Evolutionary conservation across 2,329 filamentous ascomycete species (phyloP).

Genomic region (Clarireedia sp.): DNA sequence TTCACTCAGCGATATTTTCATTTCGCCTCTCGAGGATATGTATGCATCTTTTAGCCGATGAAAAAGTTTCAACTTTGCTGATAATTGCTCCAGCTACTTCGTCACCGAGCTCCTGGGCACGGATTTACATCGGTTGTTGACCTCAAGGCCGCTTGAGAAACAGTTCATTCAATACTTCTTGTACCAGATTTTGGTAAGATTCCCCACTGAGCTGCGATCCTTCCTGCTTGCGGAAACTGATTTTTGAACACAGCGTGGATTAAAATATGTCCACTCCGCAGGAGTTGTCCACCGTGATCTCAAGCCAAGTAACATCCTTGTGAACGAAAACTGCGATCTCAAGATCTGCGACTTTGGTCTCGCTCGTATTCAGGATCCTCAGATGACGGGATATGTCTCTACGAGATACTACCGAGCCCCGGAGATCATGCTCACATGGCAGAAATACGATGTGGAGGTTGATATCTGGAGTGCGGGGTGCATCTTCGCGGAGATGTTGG

Average conservation of each 20-base stretch:
- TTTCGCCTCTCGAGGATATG: conserved; percentile 98
- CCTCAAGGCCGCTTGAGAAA: conserved; percentile 92
- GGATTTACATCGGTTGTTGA: conserved; percentile 90
- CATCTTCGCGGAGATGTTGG: conserved; percentile 98
- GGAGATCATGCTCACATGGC: conserved; percentile 99
- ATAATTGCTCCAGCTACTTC: conserved; percentile 64
- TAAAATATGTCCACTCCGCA: conserved; percentile 99
- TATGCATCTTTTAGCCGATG: conserved; percentile 35
- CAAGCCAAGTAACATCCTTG: conserved; percentile 97
- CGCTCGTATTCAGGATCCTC: conserved; percentile 94
- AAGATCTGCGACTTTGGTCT: conserved; percentile 99
- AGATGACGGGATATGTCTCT: conserved; percentile 99
- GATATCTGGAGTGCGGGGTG: conserved; percentile 99
- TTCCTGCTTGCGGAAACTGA: conserved; percentile 11
- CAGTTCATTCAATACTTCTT: conserved; percentile 99
- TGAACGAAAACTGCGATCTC: conserved; percentile 98
- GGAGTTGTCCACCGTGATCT: conserved; percentile 96
- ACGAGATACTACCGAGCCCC: conserved; percentile 97
- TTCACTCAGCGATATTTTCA: conserved; percentile 98
- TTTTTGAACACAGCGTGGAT: conserved; percentile 58
- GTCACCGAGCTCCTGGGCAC: conserved; percentile 96
- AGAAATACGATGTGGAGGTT: conserved; percentile 98
- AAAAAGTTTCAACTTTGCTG: conserved; percentile 15
- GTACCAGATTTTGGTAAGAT: conserved; percentile 88
- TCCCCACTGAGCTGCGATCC: neutral